Conservation (phyloP, 371 early-diverging fungal genomes). For the Mortierella sp. region DNA sequence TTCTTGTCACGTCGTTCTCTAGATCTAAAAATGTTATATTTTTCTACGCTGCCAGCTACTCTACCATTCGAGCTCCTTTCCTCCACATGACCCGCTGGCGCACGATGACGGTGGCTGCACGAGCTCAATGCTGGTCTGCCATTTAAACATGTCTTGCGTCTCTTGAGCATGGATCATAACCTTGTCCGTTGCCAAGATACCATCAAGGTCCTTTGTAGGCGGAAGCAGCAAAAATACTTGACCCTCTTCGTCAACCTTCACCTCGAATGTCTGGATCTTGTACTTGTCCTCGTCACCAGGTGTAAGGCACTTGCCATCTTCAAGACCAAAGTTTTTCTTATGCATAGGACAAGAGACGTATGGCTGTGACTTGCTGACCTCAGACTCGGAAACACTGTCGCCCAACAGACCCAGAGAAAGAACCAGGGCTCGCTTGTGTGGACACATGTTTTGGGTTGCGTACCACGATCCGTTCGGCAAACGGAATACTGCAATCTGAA, state of each 20-base stretch:
- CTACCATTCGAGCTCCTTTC: constrained; percentile 44
- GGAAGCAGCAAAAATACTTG: constrained; percentile 66
- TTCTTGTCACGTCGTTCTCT: not conserved
- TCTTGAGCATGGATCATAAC: constrained; percentile 62
- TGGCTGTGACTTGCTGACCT: constrained; percentile 47
- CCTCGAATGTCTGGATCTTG: constrained; percentile 66
- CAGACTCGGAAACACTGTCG: constrained; percentile 42
- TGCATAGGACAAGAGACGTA: constrained; percentile 80
- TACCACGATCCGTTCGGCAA: constrained; percentile 65
- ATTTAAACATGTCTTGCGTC: constrained; percentile 19
- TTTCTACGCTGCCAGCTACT: not conserved
- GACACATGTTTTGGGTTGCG: constrained; percentile 83
- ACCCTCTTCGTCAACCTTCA: constrained; percentile 62
- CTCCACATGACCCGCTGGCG: constrained; percentile 30
- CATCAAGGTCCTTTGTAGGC: constrained; percentile 61
- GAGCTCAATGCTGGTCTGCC: constrained; percentile 39
- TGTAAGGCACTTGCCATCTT: constrained; percentile 64
- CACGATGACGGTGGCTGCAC: constrained; percentile 29
- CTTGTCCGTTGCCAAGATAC: constrained; percentile 60
- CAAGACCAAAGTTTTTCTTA: constrained; percentile 77
- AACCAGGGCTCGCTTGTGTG: constrained; percentile 79
- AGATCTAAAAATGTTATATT: not conserved
- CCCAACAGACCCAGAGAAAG: constrained; percentile 74
- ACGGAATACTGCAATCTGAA: constrained; percentile 74
- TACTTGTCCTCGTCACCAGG: constrained; percentile 63